These are phyloP conservation scores for Sphagnurus paluster DNA, from an alignment of 1,284 basidiomycete species.

Conservation along the genomic window DNA sequence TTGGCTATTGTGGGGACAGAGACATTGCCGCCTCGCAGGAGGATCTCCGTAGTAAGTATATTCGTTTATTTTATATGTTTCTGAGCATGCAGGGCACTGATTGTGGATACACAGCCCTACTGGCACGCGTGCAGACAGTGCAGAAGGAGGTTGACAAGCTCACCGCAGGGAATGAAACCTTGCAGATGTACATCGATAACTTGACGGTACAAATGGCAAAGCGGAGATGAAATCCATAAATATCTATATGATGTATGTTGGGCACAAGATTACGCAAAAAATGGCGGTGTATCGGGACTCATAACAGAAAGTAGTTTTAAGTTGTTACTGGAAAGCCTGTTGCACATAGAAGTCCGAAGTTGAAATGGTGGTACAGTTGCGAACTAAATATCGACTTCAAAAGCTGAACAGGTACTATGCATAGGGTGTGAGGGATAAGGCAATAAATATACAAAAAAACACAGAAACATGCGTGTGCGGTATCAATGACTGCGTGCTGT, in stretches of 20 bases:
- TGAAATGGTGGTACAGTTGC: slow-evolving; percentile 15
- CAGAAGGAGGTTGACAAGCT: slow-evolving; percentile 79
- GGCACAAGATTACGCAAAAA: not conserved
- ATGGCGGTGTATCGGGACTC: not conserved
- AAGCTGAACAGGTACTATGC: no score
- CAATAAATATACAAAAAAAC: not conserved
- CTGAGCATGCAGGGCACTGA: not conserved
- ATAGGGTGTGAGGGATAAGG: slow-evolving; percentile 6
- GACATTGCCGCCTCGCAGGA: slow-evolving; percentile 73
- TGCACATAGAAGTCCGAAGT: no score
- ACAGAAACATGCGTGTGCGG: not conserved
- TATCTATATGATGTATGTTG: no score
- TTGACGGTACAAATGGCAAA: slow-evolving; percentile 82
- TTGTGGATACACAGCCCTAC: slow-evolving; percentile 48
- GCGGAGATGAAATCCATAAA: slow-evolving; percentile 64
- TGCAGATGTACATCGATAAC: slow-evolving; percentile 89
- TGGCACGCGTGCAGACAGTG: slow-evolving; percentile 64
- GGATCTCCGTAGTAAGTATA: slow-evolving; percentile 67
- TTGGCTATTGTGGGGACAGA: slow-evolving; percentile 42
- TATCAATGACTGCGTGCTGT: slow-evolving; percentile 59
- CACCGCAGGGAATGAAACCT: slow-evolving; percentile 72
- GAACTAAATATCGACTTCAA: not conserved
- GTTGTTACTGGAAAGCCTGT: no score
- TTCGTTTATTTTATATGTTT: slow-evolving; percentile 6
- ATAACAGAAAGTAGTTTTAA: not conserved